Evolutionary conservation across 306 rosid species (phyloP), one percentile per base, ranked within the genome.

Genomic region (Prunus padus): DNA sequence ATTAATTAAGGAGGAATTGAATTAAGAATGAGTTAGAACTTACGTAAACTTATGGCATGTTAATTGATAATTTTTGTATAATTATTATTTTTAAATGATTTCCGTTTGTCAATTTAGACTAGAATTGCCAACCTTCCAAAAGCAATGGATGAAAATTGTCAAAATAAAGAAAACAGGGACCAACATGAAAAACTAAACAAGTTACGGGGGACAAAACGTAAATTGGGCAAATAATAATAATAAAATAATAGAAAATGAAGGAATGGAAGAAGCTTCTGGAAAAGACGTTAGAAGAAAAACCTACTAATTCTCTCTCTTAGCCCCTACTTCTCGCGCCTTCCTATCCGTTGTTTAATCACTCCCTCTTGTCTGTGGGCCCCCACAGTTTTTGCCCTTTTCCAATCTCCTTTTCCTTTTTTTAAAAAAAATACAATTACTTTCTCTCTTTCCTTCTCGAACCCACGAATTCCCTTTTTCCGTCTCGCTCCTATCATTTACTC

Each of bases 201-300:
- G 18, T 46, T 46, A 46, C 2, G 4, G 51, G 18, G 22, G 3
- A 23, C 5, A 56, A 52, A 52, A 52, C 2, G 8, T 18, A n/a
- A n/a, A 51, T 18, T 51, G 31, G 30, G 13, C 23, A 10, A 57
- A 11, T 11, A 57, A 57, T 37, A 23, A 26, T 16, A 52, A 9
- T 22, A 11, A 57, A 57, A 57, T 37, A 23, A 26, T 16, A 52
- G 12, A 51, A 31, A 13, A 20, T 3, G 20, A 66, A 16, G 20
- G 54, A 31, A 67, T 23, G 52, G 63, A 72, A 67, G 91, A 91
- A 89, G 77, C 62, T 88, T 91, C 93, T 84, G 89, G 89, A 91
- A 86, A 71, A 82, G 82, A 78, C 76, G 42, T 30, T 30, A 0
- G 46, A 50, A 74, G 67, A 16, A 77, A 16, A 15, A 72, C 8